These are phyloP conservation scores for Nothopassalora personata DNA, from an alignment of 2,329 filamentous ascomycete species.

Conservation along the genomic window DNA sequence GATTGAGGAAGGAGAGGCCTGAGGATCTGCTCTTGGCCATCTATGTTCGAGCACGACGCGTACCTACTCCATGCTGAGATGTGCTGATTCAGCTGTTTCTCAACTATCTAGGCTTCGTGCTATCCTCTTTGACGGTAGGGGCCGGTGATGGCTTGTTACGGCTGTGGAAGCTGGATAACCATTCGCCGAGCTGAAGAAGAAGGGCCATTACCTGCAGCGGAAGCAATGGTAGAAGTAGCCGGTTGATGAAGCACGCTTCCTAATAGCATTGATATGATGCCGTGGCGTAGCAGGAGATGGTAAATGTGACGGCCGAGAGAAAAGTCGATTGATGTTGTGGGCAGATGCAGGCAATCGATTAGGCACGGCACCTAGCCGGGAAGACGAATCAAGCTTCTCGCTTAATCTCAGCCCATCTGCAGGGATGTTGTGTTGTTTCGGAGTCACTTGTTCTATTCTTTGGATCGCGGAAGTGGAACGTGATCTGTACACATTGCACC, in stretches of 20 bases:
- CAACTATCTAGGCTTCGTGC: not conserved
- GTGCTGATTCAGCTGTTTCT: not conserved
- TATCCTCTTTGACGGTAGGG: not conserved
- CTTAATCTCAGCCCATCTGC: not conserved
- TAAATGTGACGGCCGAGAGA: not conserved
- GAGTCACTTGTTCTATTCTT: not conserved
- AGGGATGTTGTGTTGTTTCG: not conserved
- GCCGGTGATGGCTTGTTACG: not conserved
- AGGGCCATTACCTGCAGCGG: not conserved
- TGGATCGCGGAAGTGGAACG: not conserved
- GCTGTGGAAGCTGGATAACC: not conserved
- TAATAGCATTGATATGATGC: not conserved
- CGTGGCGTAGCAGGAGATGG: not conserved
- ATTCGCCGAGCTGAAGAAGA: not conserved
- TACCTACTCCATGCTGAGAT: not conserved
- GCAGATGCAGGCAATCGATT: not conserved
- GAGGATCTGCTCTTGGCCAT: too few species aligned
- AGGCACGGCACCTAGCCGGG: not conserved
- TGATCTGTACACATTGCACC: conserved; percentile 1
- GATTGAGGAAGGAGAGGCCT: not conserved
- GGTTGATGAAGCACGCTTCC: not conserved
- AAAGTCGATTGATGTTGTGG: not conserved
- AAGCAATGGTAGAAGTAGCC: not conserved
- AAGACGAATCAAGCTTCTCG: not conserved
- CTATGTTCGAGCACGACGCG: too few species aligned